Conservation (phyloP, 495 filamentous ascomycete species). For the Neurospora sublineolata region DNA sequence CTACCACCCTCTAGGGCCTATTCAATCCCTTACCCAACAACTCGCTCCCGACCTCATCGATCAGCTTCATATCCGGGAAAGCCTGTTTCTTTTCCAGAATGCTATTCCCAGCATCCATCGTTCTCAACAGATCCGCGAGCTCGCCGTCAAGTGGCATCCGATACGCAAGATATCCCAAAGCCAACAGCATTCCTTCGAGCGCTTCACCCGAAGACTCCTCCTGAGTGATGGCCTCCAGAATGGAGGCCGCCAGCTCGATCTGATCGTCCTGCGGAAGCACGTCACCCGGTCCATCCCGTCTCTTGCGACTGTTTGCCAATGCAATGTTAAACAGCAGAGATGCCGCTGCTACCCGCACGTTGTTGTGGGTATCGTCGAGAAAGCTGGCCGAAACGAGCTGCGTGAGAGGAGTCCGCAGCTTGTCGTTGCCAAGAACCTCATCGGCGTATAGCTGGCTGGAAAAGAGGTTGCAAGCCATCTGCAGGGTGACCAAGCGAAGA, state of each 20-base stretch:
- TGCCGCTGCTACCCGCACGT: constrained; percentile 61
- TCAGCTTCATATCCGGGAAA: constrained; percentile 44
- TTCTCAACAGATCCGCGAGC: constrained; percentile 60
- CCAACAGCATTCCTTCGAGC: constrained; percentile 57
- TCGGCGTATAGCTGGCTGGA: constrained; percentile 46
- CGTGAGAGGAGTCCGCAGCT: constrained; percentile 29
- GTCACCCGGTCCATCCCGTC: constrained; percentile 46
- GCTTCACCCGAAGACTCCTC: constrained; percentile 61
- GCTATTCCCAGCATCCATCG: constrained; percentile 54
- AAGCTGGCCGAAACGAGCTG: constrained; percentile 42
- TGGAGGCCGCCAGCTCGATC: constrained; percentile 64
- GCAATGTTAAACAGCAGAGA: constrained; percentile 78
- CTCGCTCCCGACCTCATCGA: constrained; percentile 45
- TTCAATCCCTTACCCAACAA: constrained; percentile 31
- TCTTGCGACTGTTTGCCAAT: constrained; percentile 51
- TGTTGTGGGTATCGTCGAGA: constrained; percentile 41
- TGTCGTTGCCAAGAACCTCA: constrained; percentile 27
- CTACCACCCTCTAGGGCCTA: constrained; percentile 6
- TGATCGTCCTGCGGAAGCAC: constrained; percentile 54
- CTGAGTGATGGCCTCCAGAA: constrained; percentile 61
- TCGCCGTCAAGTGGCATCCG: constrained; percentile 55
- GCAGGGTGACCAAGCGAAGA: constrained; percentile 67
- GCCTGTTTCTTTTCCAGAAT: constrained; percentile 43
- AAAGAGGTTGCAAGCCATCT: constrained; percentile 51
- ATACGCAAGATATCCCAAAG: constrained; percentile 64